Evolutionary conservation across 106 monocot genomes (phyloP).

Genomic region (Dactylorhiza incarnata): DNA sequence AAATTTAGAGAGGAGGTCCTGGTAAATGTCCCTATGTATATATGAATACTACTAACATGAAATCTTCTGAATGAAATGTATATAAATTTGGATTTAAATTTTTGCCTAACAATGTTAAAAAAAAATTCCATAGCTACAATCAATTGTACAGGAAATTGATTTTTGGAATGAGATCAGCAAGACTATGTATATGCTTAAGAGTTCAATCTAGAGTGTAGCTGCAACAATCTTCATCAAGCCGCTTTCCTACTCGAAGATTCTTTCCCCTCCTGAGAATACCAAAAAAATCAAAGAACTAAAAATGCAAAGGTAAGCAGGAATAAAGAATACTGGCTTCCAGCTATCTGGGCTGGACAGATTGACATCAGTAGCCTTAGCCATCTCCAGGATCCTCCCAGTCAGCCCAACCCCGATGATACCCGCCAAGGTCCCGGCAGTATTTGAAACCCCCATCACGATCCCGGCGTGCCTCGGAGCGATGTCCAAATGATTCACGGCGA

Average conservation of each 20-base stretch:
- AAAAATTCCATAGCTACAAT: too few species aligned
- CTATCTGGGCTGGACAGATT: conserved; percentile 56
- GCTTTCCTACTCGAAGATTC: conserved; percentile 38
- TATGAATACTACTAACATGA: too few species aligned
- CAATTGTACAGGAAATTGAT: too few species aligned
- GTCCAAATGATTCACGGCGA: conserved; percentile 96
- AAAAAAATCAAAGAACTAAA: conserved; percentile 75
- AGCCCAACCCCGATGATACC: conserved; percentile 90
- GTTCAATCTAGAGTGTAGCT: not conserved
- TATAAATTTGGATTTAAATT: too few species aligned
- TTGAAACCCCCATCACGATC: conserved; percentile 95
- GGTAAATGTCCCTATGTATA: too few species aligned
- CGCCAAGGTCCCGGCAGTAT: conserved; percentile 90
- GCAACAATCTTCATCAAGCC: not conserved
- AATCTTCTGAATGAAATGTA: too few species aligned
- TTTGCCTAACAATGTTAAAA: too few species aligned
- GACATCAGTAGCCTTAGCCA: conserved; percentile 38
- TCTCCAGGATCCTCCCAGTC: conserved; percentile 82
- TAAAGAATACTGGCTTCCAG: conserved; percentile 78
- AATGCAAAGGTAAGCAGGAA: conserved; percentile 79
- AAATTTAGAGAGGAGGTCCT: too few species aligned
- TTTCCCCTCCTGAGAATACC: conserved; percentile 74
- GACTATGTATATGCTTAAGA: not conserved
- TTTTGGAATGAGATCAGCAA: too few species aligned
- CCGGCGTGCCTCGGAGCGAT: conserved; percentile 92